Evolutionary conservation across 2,329 filamentous ascomycete species (phyloP).

Genomic region (Amesomyces nigricolor): DNA sequence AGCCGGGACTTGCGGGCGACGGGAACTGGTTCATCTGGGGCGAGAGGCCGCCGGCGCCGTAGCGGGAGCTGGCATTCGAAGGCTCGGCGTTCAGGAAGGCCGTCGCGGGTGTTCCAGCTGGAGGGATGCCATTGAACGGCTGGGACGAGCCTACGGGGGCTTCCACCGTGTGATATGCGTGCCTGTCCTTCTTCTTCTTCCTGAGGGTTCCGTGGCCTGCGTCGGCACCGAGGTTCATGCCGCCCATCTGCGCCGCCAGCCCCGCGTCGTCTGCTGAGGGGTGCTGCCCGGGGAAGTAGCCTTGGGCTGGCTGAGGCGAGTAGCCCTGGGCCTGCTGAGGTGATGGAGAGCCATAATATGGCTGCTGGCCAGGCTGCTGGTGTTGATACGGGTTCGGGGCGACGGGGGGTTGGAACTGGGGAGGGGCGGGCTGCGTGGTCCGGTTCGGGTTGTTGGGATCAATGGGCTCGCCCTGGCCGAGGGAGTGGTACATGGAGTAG

Average conservation of each 20-base stretch:
- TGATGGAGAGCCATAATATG: slow-evolving; percentile 31
- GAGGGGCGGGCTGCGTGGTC: slow-evolving; percentile 36
- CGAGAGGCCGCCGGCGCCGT: slow-evolving; percentile 41
- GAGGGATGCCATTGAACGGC: slow-evolving; percentile 63
- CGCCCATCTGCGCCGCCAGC: slow-evolving; percentile 69
- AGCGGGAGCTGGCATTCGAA: slow-evolving; percentile 41
- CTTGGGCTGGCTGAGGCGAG: slow-evolving; percentile 27
- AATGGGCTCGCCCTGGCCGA: slow-evolving; percentile 44
- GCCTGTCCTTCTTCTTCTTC: slow-evolving; percentile 89
- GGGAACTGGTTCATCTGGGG: slow-evolving; percentile 56
- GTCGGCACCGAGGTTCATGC: slow-evolving; percentile 57
- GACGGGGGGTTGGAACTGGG: slow-evolving; percentile 48
- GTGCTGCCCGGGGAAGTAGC: slow-evolving; percentile 32
- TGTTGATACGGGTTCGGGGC: slow-evolving; percentile 50
- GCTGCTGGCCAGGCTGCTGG: slow-evolving; percentile 34
- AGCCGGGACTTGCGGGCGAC: slow-evolving; percentile 49
- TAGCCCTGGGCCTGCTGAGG: slow-evolving; percentile 30
- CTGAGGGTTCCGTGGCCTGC: slow-evolving; percentile 42
- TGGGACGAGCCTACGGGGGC: slow-evolving; percentile 62
- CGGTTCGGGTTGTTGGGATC: slow-evolving; percentile 48
- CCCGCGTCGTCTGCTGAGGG: slow-evolving; percentile 38
- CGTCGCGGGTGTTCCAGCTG: slow-evolving; percentile 48
- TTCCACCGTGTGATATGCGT: slow-evolving; percentile 85
- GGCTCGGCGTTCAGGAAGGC: slow-evolving; percentile 55
- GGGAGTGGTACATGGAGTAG: slow-evolving; percentile 47